phyloP scores from a whole-genome alignment of 306 rosid genomes.

The Vigna radiata region DNA sequence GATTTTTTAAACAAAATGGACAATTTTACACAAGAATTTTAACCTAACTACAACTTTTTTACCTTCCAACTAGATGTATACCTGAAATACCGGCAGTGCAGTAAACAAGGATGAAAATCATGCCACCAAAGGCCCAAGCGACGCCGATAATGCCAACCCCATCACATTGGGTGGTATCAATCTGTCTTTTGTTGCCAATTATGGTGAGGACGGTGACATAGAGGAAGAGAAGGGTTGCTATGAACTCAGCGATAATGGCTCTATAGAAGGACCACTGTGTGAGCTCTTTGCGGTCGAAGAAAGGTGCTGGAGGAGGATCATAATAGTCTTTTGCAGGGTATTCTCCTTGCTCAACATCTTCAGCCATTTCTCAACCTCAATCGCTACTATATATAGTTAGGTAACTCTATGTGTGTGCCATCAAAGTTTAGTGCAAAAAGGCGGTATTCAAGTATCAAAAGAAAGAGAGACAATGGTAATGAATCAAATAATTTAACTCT shows the following conservation, averaged over 20 bases:
- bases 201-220: slow-evolving; percentile 84
- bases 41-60: no score
- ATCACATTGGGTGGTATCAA: slow-evolving; percentile 49
- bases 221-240: slow-evolving; percentile 90
- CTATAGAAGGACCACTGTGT: slow-evolving; percentile 82
- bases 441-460: slow-evolving; percentile 63
- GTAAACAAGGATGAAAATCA: slow-evolving; percentile 97
- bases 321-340: slow-evolving; percentile 78
- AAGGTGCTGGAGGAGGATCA: slow-evolving; percentile 90
- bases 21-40: no score
- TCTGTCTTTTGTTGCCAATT: slow-evolving; percentile 69
- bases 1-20: no score
- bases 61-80: not conserved
- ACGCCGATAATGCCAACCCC: slow-evolving; percentile 91
- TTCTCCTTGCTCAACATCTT: slow-evolving; percentile 79
- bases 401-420: not conserved
- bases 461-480: slow-evolving; percentile 30
- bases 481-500: slow-evolving; percentile 35
- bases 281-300: slow-evolving; percentile 74
- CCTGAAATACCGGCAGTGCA: slow-evolving; percentile 91
- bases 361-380: slow-evolving; percentile 41
- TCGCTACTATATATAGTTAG: not conserved
- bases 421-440: not conserved
- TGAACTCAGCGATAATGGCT: slow-evolving; percentile 87
- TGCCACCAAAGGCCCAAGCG: slow-evolving; percentile 99